Base-by-base conservation (phyloP, 441 rosid species). In the Melastoma candidum region DNA sequence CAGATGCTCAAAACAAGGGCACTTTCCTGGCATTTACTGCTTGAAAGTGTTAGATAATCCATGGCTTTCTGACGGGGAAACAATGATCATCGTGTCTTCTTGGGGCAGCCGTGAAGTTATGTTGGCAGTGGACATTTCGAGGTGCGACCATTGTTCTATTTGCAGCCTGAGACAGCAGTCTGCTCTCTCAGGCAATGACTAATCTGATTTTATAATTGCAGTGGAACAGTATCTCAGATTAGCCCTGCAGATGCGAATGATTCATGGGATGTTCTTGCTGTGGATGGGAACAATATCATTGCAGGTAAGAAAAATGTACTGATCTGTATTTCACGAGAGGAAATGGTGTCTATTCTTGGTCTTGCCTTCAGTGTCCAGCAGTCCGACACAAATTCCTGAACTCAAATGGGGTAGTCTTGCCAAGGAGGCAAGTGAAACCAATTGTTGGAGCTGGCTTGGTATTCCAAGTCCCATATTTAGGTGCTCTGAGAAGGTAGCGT, bases 1-100 rank as follows among this genome's bases (percentile, higher is more conserved):
- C 63, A 77, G 69, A 63, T 71, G 80, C 58, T 72, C 96, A 26
- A 85, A 78, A 8, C 85, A 79, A 17, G 88, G 82, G 53, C 72
- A 81, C 59, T 93, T 93, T 68, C 96, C 97, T 7, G 98, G 98
- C 65, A 90, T 93, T 51, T 93, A 93, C 72, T 57, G 46, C 55
- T 66, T 78, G 0, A 50, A 63, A 53, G 51, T 80, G 57, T 81
- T 79, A 32, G 59, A 56, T 51, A 75, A 78, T 58, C 90, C 95
- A 0, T 93, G 97, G 97, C 90, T 93, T 63, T 86, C 98, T 60
- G 96, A 93, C 78, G 87, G 95, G 58, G 63, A 71, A 59, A 84
- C 83, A 29, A 70, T 93, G 77, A 63, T 89, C 62, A 58, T 89
- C 58, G 72, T 92, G 74, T 84, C 98, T 57, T 46, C 63, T 48